A percentile compares a stretch with the other conserved stretches of the same genome.
These are phyloP conservation scores for Diospyros lotus DNA, from an alignment of 148 eudicot species.

Conservation along the genomic window DNA sequence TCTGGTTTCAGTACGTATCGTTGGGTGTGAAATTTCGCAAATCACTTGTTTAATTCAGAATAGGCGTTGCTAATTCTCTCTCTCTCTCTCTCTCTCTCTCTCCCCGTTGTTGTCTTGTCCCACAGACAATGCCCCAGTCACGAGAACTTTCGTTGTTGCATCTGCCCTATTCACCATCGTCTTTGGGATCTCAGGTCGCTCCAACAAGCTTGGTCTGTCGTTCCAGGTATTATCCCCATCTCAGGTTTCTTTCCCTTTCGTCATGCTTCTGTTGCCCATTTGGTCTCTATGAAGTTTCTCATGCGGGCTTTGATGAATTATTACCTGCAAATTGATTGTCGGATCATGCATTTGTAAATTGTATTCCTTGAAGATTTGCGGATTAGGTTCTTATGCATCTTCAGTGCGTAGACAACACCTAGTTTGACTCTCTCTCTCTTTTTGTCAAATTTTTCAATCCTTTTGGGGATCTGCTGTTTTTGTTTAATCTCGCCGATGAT, in stretches of 20 bases:
- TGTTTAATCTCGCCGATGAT: no score
- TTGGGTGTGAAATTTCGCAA: not conserved
- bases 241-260: not conserved
- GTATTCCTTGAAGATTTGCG: not conserved
- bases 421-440: not conserved
- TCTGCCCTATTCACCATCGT: slow-evolving; percentile 67
- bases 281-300: slow-evolving; percentile 1
- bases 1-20: slow-evolving; percentile 58
- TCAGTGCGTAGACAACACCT: not conserved
- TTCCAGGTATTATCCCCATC: slow-evolving; percentile 46
- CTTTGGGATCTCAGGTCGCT: slow-evolving; percentile 77
- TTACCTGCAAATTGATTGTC: not conserved
- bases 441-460: no score
- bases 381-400: not conserved
- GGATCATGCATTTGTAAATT: not conserved
- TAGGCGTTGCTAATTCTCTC: not conserved
- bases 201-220: slow-evolving; percentile 65
- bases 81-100: not conserved
- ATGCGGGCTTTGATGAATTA: slow-evolving; percentile 6
- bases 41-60: not conserved
- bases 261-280: not conserved
- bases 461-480: no score
- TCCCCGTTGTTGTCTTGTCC: not conserved
- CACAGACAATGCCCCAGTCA: slow-evolving; percentile 85
- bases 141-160: slow-evolving; percentile 57